Evolutionary conservation across 345 rosid species (phyloP).

Genomic region (Gynandropsis gynandra): DNA sequence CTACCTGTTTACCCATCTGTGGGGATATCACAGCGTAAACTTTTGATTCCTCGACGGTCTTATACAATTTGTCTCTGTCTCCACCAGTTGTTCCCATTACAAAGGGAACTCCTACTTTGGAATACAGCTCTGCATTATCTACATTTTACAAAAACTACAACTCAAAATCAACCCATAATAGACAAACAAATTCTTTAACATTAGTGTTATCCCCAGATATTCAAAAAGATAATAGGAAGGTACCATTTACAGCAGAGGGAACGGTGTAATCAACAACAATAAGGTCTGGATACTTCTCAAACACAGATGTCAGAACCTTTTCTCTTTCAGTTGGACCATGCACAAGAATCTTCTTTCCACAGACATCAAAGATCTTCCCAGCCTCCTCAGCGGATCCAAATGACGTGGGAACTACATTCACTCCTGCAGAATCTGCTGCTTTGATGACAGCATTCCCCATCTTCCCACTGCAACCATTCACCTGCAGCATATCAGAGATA

Average conservation of each 20-base stretch:
- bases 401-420: conserved; percentile 61
- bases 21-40: conserved; percentile 89
- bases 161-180: not conserved
- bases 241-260: conserved; percentile 86
- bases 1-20: conserved; percentile 97
- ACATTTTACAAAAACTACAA: conserved; percentile 14
- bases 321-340: conserved; percentile 73
- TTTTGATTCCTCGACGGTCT: conserved; percentile 61
- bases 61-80: conserved; percentile 54
- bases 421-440: conserved; percentile 86
- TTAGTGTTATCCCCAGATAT: not conserved
- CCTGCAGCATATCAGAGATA: conserved; percentile 34
- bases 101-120: conserved; percentile 92
- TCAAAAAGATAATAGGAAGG: conserved; percentile 4
- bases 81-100: conserved; percentile 99
- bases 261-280: conserved; percentile 81
- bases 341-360: conserved; percentile 61
- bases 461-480: conserved; percentile 76
- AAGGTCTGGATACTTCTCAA: conserved; percentile 56
- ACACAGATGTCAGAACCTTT: conserved; percentile 50
- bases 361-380: conserved; percentile 53
- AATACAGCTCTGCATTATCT: conserved; percentile 80
- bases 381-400: conserved; percentile 65
- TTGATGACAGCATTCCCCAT: conserved; percentile 88
- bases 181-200: not conserved